Evolutionary conservation across 805 yeast species (phyloP).

Genomic region (Kuraishia capsulata): DNA sequence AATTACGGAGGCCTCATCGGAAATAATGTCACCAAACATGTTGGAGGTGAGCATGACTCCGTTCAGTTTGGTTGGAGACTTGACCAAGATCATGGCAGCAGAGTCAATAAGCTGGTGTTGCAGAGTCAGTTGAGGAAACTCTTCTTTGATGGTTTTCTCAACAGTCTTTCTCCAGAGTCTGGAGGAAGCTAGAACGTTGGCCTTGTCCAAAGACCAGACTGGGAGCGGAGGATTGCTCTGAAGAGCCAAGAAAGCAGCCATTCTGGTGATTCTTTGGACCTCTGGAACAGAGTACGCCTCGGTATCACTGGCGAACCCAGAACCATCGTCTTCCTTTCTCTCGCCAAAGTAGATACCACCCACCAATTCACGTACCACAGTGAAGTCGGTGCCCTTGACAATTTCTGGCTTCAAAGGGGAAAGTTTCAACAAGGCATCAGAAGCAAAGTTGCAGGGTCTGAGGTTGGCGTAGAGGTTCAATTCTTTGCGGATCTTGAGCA

Average conservation of each 20-base stretch:
- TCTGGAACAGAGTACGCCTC: constrained; percentile 88
- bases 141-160: constrained; percentile 71
- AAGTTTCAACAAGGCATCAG: constrained; percentile 73
- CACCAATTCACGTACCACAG: constrained; percentile 91
- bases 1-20: constrained; percentile 96
- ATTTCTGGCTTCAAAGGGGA: constrained; percentile 83
- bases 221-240: constrained; percentile 93
- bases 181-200: constrained; percentile 93
- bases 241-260: constrained; percentile 96
- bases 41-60: constrained; percentile 90
- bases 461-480: constrained; percentile 90
- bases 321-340: constrained; percentile 84
- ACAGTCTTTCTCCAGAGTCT: constrained; percentile 96
- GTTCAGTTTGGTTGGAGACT: constrained; percentile 83
- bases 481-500: constrained; percentile 89
- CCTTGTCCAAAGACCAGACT: constrained; percentile 94
- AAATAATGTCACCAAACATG: constrained; percentile 97
- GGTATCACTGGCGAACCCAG: constrained; percentile 86
- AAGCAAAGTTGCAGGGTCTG: constrained; percentile 92
- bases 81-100: constrained; percentile 96
- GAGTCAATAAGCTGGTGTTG: constrained; percentile 97
- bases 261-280: constrained; percentile 90
- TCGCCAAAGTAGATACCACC: constrained; percentile 99
- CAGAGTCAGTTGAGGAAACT: constrained; percentile 80
- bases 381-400: constrained; percentile 85